Evolutionary conservation across 805 yeast species (phyloP).

Genomic region (Saturnispora zaruensis): DNA sequence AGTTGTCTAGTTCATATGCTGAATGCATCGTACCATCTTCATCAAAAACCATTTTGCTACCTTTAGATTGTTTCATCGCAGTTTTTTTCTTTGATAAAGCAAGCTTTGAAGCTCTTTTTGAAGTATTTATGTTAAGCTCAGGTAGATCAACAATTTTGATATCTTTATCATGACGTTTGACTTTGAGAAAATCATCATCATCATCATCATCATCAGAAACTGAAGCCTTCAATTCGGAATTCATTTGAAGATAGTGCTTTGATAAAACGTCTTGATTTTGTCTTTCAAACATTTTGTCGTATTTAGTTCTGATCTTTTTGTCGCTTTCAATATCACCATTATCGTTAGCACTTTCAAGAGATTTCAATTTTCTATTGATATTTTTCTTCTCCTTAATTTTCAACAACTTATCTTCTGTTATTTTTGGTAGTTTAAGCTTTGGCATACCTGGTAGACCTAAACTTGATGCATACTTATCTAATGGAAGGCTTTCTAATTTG

Average conservation of each 20-base stretch:
- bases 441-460: constrained; percentile 97
- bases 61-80: constrained; percentile 41
- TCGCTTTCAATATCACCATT: constrained; percentile 50
- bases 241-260: constrained; percentile 75
- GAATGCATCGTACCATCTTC: constrained; percentile 94
- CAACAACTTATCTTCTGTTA: constrained; percentile 36
- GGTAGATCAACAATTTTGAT: constrained; percentile 59
- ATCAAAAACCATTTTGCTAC: constrained; percentile 78
- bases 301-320: constrained; percentile 66
- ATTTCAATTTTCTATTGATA: constrained; percentile 60
- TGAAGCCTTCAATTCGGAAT: constrained; percentile 34
- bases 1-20: constrained; percentile 82
- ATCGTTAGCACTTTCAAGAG: constrained; percentile 47
- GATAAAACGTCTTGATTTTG: constrained; percentile 86
- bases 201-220: constrained; percentile 37
- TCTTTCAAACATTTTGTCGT: constrained; percentile 93
- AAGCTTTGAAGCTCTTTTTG: constrained; percentile 76
- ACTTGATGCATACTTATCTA: constrained; percentile 78
- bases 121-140: constrained; percentile 45
- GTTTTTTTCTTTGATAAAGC: constrained; percentile 83
- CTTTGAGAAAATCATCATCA: constrained; percentile 70
- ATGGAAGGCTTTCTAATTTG: constrained; percentile 64
- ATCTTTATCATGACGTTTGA: constrained; percentile 71
- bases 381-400: constrained; percentile 68
- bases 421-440: constrained; percentile 62